phyloP scores from a whole-genome alignment of 1,284 basidiomycete species.

The Ceratobasidium sp. region DNA sequence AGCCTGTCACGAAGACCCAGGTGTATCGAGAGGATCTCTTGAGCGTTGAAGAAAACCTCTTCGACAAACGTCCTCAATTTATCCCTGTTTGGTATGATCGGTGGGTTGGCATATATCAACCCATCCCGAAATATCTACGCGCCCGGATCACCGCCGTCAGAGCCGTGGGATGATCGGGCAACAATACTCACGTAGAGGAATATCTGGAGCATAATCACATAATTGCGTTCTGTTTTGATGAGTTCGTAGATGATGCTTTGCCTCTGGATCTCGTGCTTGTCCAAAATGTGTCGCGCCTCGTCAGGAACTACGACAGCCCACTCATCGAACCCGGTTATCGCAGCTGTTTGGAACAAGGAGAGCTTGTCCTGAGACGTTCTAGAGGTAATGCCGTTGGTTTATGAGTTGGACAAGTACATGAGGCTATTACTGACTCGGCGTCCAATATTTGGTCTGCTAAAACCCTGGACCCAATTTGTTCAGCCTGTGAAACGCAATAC shows the following conservation, averaged over 20 bases:
- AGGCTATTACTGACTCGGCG: constrained; percentile 24
- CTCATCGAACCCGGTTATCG: constrained; percentile 22
- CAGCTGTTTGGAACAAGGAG: constrained; percentile 15
- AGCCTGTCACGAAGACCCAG: constrained; percentile 70
- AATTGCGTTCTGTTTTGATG: constrained; percentile 36
- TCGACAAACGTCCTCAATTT: constrained; percentile 68
- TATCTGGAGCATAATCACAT: constrained; percentile 26
- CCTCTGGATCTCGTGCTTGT: constrained; percentile 35
- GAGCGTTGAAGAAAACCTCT: constrained; percentile 80
- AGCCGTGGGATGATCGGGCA: background rate
- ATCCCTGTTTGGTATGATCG: constrained; percentile 62
- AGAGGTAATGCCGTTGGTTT: background rate
- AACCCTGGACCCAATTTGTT: constrained; percentile 37
- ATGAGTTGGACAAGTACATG: background rate
- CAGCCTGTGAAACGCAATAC: constrained; percentile 1
- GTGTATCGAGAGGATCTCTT: constrained; percentile 71
- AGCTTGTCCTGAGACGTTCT: constrained; percentile 28
- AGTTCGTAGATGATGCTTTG: constrained; percentile 43
- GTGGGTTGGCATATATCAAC: constrained; percentile 41
- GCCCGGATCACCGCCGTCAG: background rate
- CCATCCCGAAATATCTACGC: constrained; percentile 42
- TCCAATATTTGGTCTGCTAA: constrained; percentile 28
- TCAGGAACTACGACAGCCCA: constrained; percentile 33
- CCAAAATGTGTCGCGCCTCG: constrained; percentile 29
- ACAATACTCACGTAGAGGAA: constrained; percentile 31